Evolutionary conservation across 2,329 filamentous ascomycete species (phyloP).

Genomic region (Thielaviopsis populi): DNA sequence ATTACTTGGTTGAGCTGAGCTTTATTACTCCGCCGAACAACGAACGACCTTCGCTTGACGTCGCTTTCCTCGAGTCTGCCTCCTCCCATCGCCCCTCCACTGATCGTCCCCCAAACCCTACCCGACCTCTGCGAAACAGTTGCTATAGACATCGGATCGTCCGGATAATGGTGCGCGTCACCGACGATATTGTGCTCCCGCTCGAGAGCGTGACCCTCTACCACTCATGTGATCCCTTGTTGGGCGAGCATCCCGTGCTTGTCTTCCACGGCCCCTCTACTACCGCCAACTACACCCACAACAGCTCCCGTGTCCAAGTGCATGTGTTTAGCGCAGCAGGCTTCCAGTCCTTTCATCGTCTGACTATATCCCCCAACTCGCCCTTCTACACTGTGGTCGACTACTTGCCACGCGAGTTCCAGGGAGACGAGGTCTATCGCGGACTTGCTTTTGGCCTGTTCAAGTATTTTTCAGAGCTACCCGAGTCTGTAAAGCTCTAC

Average conservation of each 20-base stretch:
- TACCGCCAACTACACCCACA: constrained; percentile 70
- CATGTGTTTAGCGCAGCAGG: constrained; percentile 85
- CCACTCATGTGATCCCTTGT: constrained; percentile 70
- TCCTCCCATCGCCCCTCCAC: neutral
- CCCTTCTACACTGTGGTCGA: constrained; percentile 82
- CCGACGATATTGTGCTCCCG: constrained; percentile 62
- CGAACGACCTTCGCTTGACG: neutral
- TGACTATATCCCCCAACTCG: constrained; percentile 86
- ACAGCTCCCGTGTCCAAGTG: constrained; percentile 85
- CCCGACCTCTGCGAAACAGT: neutral
- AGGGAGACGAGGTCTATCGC: constrained; percentile 85
- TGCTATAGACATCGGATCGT: constrained; percentile 15
- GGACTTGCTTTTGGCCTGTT: constrained; percentile 81
- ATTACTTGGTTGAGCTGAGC: neutral
- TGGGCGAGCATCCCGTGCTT: constrained; percentile 66
- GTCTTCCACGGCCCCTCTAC: constrained; percentile 88
- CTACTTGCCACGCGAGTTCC: constrained; percentile 79
- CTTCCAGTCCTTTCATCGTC: constrained; percentile 74
- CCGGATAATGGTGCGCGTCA: constrained; percentile 66
- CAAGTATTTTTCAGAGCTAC: constrained; percentile 87
- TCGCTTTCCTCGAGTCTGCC: neutral
- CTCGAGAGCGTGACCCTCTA: constrained; percentile 75
- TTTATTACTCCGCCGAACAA: neutral
- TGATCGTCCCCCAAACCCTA: neutral
- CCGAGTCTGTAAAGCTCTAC: constrained; percentile 56